phyloP scores from a whole-genome alignment of 345 rosid species.

The Camelina neglecta region DNA sequence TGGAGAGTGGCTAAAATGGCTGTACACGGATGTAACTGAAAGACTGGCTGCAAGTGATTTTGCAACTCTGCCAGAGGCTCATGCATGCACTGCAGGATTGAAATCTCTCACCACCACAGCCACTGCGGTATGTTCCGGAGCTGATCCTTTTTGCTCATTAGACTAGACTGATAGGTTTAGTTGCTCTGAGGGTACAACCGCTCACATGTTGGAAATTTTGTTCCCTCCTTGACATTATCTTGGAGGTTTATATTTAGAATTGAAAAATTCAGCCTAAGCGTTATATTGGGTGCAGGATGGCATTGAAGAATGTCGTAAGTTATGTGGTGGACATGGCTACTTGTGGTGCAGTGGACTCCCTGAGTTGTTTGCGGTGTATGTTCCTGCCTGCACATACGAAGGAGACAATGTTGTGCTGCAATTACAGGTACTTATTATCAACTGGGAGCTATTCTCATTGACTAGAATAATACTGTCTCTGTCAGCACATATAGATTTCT shows the following conservation, averaged over 20 bases:
- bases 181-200: constrained; percentile 8
- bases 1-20: constrained; percentile 98
- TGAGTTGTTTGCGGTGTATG: constrained; percentile 93
- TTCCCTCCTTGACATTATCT: constrained; percentile 4
- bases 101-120: constrained; percentile 93
- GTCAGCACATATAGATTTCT: background rate
- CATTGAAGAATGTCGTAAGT: constrained; percentile 96
- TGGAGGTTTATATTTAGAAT: constrained; percentile 17
- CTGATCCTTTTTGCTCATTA: constrained; percentile 9
- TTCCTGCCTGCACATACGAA: constrained; percentile 96
- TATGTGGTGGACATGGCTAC: constrained; percentile 99
- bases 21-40: constrained; percentile 85
- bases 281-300: constrained; percentile 66
- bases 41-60: constrained; percentile 89
- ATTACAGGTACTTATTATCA: constrained; percentile 65
- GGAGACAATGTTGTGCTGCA: constrained; percentile 96
- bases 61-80: constrained; percentile 94
- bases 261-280: constrained; percentile 19
- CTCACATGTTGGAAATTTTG: background rate
- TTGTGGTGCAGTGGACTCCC: constrained; percentile 95
- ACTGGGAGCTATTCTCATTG: background rate
- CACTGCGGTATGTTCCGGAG: constrained; percentile 76
- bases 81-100: constrained; percentile 99
- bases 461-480: constrained; percentile 11
- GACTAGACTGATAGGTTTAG: constrained; percentile 7